phyloP scores from a whole-genome alignment of 257 asterid species.

The Lycium ferocissimum region DNA sequence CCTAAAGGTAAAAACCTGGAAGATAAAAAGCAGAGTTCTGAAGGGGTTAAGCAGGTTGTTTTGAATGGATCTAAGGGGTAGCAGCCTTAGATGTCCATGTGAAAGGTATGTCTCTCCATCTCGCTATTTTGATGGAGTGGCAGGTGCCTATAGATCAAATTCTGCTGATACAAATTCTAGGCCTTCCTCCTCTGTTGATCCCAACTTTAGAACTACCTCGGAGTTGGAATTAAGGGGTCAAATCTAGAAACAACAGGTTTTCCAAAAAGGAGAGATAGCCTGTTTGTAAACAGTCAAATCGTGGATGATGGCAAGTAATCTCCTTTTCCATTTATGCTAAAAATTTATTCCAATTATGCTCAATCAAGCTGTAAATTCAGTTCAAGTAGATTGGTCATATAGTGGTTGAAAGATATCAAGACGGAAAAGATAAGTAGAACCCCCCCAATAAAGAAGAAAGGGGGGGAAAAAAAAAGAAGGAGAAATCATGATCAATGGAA shows the following conservation, averaged over 20 bases:
- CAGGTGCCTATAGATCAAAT: constrained; percentile 58
- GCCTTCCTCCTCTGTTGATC: constrained; percentile 61
- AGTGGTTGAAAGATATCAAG: not conserved
- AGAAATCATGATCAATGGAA: constrained; percentile 21
- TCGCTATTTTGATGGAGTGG: constrained; percentile 56
- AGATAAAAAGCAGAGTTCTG: constrained; percentile 29
- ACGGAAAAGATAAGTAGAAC: not conserved
- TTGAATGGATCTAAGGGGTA: constrained; percentile 63
- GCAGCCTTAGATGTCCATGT: constrained; percentile 60
- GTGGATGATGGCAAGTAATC: constrained; percentile 60
- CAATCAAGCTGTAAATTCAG: constrained; percentile 1
- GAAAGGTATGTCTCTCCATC: constrained; percentile 82
- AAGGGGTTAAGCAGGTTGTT: not conserved
- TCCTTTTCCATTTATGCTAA: constrained; percentile 27
- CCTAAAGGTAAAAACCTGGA: constrained; percentile 41
- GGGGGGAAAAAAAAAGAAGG: not conserved
- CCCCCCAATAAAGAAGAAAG: not conserved
- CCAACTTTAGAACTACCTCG: constrained; percentile 58
- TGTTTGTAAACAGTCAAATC: constrained; percentile 63
- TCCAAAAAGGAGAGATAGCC: constrained; percentile 69
- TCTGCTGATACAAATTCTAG: not conserved
- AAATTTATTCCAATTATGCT: not conserved
- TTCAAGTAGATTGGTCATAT: not conserved
- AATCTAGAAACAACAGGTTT: constrained; percentile 59
- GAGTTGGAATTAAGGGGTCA: constrained; percentile 74